Conservation (phyloP, 345 rosid genomes). For the Populus tremula region DNA sequence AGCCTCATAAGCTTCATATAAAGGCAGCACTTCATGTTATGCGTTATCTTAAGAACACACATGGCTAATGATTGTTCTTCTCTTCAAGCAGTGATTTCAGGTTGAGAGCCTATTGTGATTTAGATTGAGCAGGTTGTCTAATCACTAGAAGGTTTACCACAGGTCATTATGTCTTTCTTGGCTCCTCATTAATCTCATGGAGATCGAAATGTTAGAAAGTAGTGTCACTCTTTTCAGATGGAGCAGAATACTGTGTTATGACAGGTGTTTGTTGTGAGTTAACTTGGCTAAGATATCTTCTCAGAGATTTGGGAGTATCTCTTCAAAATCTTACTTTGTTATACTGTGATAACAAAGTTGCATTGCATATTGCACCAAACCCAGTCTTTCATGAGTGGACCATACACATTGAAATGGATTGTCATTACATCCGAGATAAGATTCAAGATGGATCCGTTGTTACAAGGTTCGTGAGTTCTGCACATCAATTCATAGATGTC, state of each 20-base stretch:
- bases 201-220: not conserved
- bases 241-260: not conserved
- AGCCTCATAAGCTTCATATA: not conserved
- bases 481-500: not conserved
- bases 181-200: not conserved
- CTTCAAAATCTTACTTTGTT: not conserved
- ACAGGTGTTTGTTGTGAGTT: slow-evolving; percentile 6
- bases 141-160: not conserved
- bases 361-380: not conserved
- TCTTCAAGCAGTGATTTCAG: not conserved
- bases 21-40: not conserved
- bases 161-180: not conserved
- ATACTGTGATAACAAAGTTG: not conserved
- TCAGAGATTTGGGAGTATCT: not conserved
- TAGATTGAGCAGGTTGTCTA: not conserved
- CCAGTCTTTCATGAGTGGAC: not conserved
- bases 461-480: not conserved
- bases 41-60: not conserved
- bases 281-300: not conserved
- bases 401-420: slow-evolving; percentile 1
- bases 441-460: not conserved
- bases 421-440: not conserved
- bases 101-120: not conserved
- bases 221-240: not conserved
- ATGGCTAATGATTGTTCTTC: slow-evolving; percentile 2